These are phyloP conservation scores for Rhizopogon vesiculosus DNA, from an alignment of 768 basidiomycete genomes.

Conservation along the genomic window DNA sequence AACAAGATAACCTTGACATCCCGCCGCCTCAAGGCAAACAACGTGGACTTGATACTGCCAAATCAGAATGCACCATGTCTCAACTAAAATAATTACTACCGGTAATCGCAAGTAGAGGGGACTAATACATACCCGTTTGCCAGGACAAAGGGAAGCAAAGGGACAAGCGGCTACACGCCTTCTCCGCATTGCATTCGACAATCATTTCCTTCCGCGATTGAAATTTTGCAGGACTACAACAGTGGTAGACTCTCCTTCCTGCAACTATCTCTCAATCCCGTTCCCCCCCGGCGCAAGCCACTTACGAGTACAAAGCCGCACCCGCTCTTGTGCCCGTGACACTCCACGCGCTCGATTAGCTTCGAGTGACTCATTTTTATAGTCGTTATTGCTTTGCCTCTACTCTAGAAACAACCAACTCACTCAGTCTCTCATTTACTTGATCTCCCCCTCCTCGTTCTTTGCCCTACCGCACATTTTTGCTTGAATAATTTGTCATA, in stretches of 20 bases:
- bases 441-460: slow-evolving; percentile 23
- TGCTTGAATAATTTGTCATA: slow-evolving; percentile 14
- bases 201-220: slow-evolving; percentile 38
- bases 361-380: slow-evolving; percentile 44
- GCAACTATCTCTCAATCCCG: slow-evolving; percentile 9
- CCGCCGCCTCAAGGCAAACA: slow-evolving; percentile 72
- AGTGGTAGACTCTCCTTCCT: slow-evolving; percentile 1
- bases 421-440: slow-evolving; percentile 31
- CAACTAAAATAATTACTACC: slow-evolving; percentile 30
- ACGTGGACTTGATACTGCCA: slow-evolving; percentile 49
- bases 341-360: slow-evolving; percentile 44
- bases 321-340: slow-evolving; percentile 19
- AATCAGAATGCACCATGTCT: slow-evolving; percentile 49
- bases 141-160: slow-evolving; percentile 25
- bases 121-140: slow-evolving; percentile 27
- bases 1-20: slow-evolving; percentile 33
- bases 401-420: slow-evolving; percentile 18
- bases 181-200: slow-evolving; percentile 38
- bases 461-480: slow-evolving; percentile 11
- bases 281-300: slow-evolving; percentile 17
- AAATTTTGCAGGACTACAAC: slow-evolving; percentile 41
- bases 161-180: slow-evolving; percentile 53
- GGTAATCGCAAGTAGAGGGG: slow-evolving; percentile 18
- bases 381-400: slow-evolving; percentile 19
- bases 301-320: slow-evolving; percentile 22